Base-by-base conservation (phyloP, 257 asterid genomes). In the Solanum chilense region DNA sequence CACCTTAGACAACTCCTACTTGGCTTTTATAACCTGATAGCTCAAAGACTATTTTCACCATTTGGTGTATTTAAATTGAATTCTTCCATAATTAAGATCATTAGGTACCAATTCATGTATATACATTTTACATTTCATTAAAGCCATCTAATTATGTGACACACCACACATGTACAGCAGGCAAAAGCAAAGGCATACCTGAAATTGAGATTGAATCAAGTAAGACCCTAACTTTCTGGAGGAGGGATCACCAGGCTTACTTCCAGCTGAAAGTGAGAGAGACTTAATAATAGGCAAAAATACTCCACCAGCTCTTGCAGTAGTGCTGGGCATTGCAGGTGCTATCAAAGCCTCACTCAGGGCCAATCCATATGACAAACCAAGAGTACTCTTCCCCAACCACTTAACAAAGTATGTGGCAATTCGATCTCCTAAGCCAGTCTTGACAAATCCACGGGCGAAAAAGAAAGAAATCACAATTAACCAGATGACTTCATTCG, bases 321-420 rank as follows among this genome's bases (percentile, higher is more conserved):
- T 96, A 84, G 99, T 94, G 88, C 99, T 96, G 35, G 98, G 99
- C 99, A 96, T 96, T 31, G 98, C 99, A 87, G 98, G 99, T 58
- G 99, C 96, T 78, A 96, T 94, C 93, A 95, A 88, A 3, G 98
- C 98, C 95, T 96, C 99, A 74, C 98, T 94, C 90, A 96, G 77
- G 31, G 98, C 89, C 93, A 96, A 87, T 15, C 99, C 98, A 89
- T 96, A 96, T 0, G 98, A 94, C 94, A 96, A 89, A 10, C 99
- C 99, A 56, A 97, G 90, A 11, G 99, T 97, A 71, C 98, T 96
- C 88, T 94, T 96, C 84, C 99, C 99, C 84, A 96, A 77, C 98
- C 96, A 95, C 87, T 95, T 95, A 47, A 96, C 98, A 45, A 96
- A 96, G 85, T 93, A 94, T 2, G 96, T 95, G 1, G 99, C 99